These are phyloP conservation scores for Backusella psychrophila DNA, from an alignment of 192 early-diverging fungal species.

Conservation along the genomic window DNA sequence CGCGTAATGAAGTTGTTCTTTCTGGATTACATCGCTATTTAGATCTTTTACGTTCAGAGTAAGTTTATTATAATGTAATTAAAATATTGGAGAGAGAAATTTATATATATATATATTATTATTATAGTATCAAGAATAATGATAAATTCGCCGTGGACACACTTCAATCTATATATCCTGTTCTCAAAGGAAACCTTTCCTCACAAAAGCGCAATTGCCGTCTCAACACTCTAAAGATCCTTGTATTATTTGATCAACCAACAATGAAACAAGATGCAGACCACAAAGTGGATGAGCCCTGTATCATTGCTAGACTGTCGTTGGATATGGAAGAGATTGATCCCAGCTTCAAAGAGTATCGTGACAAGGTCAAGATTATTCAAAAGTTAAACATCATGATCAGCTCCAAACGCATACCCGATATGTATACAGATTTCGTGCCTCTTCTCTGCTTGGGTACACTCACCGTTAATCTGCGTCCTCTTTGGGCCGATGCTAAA, in stretches of 20 bases:
- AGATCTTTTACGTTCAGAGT: constrained; percentile 22
- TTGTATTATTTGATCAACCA: constrained; percentile 69
- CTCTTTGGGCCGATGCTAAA: constrained; percentile 79
- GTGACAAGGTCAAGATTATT: constrained; percentile 80
- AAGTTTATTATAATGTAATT: background rate
- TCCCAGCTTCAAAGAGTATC: constrained; percentile 60
- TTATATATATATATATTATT: background rate
- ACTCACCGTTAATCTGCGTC: constrained; percentile 79
- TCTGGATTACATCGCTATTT: constrained; percentile 46
- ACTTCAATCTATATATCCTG: constrained; percentile 48
- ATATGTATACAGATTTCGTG: constrained; percentile 65
- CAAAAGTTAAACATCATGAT: constrained; percentile 68
- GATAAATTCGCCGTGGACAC: constrained; percentile 20
- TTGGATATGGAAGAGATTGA: constrained; percentile 64
- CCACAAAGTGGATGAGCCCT: constrained; percentile 33
- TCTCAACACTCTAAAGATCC: constrained; percentile 64
- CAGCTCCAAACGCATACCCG: constrained; percentile 59
- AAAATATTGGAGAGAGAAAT: no score
- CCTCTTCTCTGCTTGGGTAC: constrained; percentile 67
- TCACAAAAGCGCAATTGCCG: constrained; percentile 55
- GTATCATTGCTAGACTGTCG: constrained; percentile 53
- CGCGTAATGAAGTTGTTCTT: constrained; percentile 47
- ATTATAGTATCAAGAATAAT: constrained; percentile 19
- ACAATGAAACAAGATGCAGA: constrained; percentile 35
- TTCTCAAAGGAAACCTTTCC: constrained; percentile 60